Conservation (phyloP, 2,329 filamentous ascomycete genomes). For the Fusarium setosum region DNA sequence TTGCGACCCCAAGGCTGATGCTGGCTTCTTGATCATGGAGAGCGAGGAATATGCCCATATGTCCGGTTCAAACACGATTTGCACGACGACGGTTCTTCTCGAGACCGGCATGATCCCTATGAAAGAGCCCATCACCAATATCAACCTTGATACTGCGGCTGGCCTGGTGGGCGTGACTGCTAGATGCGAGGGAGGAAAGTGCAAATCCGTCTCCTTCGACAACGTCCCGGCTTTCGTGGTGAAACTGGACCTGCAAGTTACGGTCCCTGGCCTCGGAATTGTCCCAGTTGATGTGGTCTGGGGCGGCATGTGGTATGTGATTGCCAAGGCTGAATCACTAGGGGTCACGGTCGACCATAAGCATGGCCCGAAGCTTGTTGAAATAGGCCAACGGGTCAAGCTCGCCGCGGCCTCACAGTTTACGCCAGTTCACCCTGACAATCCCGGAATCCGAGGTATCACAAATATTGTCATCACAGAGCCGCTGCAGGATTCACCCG, state of each 20-base stretch:
- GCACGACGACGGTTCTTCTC: constrained; percentile 55
- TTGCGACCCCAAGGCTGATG: constrained; percentile 54
- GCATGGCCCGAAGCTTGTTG: constrained; percentile 49
- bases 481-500: constrained; percentile 35
- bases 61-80: constrained; percentile 57
- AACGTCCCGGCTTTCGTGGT: constrained; percentile 56
- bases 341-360: constrained; percentile 46
- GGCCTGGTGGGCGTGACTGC: constrained; percentile 54
- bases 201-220: constrained; percentile 53
- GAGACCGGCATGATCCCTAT: constrained; percentile 58
- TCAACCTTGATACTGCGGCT: constrained; percentile 34
- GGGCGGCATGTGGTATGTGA: constrained; percentile 38
- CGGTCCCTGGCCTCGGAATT: constrained; percentile 52
- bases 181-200: constrained; percentile 52
- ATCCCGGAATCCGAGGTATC: constrained; percentile 53
- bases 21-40: constrained; percentile 52
- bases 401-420: constrained; percentile 48
- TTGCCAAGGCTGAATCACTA: constrained; percentile 45
- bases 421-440: constrained; percentile 54
- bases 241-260: constrained; percentile 49
- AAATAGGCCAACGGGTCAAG: constrained; percentile 56
- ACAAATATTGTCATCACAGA: constrained; percentile 52
- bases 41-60: constrained; percentile 39
- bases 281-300: constrained; percentile 55
- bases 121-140: constrained; percentile 54